Evolutionary conservation across 2,329 filamentous ascomycete species (phyloP).

Genomic region (Helminthosporium solani): DNA sequence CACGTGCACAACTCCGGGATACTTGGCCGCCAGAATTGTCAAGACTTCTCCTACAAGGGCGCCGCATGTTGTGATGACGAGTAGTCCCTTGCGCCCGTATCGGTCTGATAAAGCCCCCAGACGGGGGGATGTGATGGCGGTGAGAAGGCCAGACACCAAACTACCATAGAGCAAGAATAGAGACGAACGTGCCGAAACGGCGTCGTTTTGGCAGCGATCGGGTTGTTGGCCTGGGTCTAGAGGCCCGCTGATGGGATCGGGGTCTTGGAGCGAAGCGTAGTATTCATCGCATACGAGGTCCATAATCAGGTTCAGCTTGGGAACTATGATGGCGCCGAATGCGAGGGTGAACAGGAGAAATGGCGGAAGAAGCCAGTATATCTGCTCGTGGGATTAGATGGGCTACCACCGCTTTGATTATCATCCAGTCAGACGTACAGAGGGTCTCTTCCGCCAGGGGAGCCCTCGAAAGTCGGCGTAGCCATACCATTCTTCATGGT

Average conservation of each 20-base stretch:
- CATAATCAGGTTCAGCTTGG: slow-evolving; percentile 83
- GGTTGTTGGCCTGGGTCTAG: slow-evolving; percentile 42
- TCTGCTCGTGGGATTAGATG: slow-evolving; percentile 43
- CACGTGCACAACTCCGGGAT: slow-evolving; percentile 70
- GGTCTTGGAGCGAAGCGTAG: slow-evolving; percentile 60
- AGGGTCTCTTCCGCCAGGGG: slow-evolving; percentile 54
- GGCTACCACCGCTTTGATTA: not conserved
- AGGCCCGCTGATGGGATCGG: slow-evolving; percentile 40
- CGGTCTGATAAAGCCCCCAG: slow-evolving; percentile 84
- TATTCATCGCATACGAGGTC: slow-evolving; percentile 82
- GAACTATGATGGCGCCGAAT: slow-evolving; percentile 82
- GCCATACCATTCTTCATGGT: slow-evolving; percentile 33
- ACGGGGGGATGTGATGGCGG: slow-evolving; percentile 78
- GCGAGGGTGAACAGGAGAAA: slow-evolving; percentile 81
- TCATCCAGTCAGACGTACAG: slow-evolving; percentile 43
- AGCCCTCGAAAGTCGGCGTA: slow-evolving; percentile 43
- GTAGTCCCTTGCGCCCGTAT: slow-evolving; percentile 73
- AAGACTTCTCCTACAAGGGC: slow-evolving; percentile 72
- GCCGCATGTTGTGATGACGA: slow-evolving; percentile 73
- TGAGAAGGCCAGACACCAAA: slow-evolving; percentile 72
- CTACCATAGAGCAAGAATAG: slow-evolving; percentile 76
- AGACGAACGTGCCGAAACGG: slow-evolving; percentile 74
- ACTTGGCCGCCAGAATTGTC: slow-evolving; percentile 75
- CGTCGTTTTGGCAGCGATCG: slow-evolving; percentile 72
- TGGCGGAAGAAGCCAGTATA: slow-evolving; percentile 78